These are phyloP conservation scores for Talaromyces sp. DNA, from an alignment of 2,329 filamentous ascomycete species.

Conservation along the genomic window DNA sequence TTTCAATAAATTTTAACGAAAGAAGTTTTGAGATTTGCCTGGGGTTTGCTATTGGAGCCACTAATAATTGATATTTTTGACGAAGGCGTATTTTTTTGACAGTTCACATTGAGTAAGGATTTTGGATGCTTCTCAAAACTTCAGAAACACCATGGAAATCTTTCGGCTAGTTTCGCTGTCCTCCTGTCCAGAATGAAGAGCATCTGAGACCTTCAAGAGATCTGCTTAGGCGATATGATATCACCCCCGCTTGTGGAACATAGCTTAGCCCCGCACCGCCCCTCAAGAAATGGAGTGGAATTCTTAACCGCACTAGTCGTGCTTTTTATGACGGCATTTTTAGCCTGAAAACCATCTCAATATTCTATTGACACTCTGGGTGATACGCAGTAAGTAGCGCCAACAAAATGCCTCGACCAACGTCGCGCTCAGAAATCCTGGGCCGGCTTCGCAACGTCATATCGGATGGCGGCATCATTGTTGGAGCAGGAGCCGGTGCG, in stretches of 20 bases:
- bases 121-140: not conserved
- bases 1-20: not conserved
- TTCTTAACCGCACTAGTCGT: not conserved
- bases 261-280: not conserved
- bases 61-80: not conserved
- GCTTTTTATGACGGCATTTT: not conserved
- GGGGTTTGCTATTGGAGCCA: not conserved
- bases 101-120: not conserved
- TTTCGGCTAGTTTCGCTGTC: not conserved
- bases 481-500: slow-evolving; percentile 61
- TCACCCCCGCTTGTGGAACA: not conserved
- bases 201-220: not conserved
- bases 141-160: not conserved
- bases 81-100: not conserved
- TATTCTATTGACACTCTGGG: not conserved
- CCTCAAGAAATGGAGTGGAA: not conserved
- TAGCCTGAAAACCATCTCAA: not conserved
- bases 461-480: slow-evolving; percentile 52
- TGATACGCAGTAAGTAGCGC: not conserved
- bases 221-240: not conserved
- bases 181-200: not conserved
- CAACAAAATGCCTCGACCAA: slow-evolving; percentile 51
- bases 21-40: not conserved
- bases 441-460: slow-evolving; percentile 51
- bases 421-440: slow-evolving; percentile 53